Conservation (phyloP, 768 basidiomycete genomes). For the Asterophora parasitica region DNA sequence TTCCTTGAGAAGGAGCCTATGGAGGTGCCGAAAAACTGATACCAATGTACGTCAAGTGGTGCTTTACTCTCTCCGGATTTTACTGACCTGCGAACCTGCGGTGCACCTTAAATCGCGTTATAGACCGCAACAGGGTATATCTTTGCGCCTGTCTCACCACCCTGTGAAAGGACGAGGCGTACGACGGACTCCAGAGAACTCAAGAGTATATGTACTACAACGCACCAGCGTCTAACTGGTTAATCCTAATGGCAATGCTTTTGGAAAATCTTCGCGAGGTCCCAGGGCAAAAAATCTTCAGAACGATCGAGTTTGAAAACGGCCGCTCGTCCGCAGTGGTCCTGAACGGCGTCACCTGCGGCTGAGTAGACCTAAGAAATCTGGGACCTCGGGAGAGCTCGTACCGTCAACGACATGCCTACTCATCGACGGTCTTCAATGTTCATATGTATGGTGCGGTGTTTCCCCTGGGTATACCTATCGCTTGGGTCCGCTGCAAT, state of each 20-base stretch:
- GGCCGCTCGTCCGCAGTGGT: slow-evolving; percentile 35
- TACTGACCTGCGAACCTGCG: not conserved
- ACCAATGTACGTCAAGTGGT: not conserved
- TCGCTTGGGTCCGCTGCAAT: too few relatives aligned
- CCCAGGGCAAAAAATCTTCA: slow-evolving; percentile 43
- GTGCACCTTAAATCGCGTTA: too few relatives aligned
- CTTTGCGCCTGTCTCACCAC: not conserved
- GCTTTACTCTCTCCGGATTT: not conserved
- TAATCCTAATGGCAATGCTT: slow-evolving; percentile 33
- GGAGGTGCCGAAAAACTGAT: not conserved
- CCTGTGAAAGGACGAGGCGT: not conserved
- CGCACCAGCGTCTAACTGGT: not conserved
- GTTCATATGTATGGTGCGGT: slow-evolving; percentile 30
- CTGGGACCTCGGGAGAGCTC: not conserved
- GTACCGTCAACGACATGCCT: slow-evolving; percentile 47
- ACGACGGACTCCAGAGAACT: not conserved
- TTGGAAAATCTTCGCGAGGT: slow-evolving; percentile 37
- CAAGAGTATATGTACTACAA: slow-evolving; percentile 4
- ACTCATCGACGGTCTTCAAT: slow-evolving; percentile 39
- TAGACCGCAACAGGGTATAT: not conserved
- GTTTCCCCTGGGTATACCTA: too few relatives aligned
- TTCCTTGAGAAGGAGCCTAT: not conserved
- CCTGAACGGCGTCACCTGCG: slow-evolving; percentile 33
- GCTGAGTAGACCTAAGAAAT: slow-evolving; percentile 39
- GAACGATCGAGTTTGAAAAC: slow-evolving; percentile 35